Evolutionary conservation across 2,329 filamentous ascomycete species (phyloP), one percentile per base, ranked within the genome.

Genomic region (Hypoxylon sp.): DNA sequence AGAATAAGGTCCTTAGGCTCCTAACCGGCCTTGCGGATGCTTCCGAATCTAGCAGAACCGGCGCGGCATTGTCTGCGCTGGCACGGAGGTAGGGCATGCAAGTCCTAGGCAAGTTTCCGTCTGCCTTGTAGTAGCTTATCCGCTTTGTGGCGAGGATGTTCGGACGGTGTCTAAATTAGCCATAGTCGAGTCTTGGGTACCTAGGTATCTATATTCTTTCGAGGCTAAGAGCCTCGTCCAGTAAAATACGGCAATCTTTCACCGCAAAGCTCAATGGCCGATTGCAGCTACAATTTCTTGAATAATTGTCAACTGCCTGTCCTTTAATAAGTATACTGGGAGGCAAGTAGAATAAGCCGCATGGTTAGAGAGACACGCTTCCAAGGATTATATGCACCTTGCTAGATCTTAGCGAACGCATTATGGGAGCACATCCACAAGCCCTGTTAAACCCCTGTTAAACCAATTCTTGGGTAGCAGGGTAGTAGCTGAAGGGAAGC

Each of bases 41-140:
- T 67, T 60, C 69, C 69, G 69, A 65, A 65, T 63, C 50, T 65
- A 53, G 66, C 69, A 63, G 47, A 24, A 44, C 51, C 63, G 51
- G 39, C 59, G 69, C 62, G n/a, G 31, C 39, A 26, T 51, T 42
- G 33, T 33, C 24, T 37, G 8, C 19, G 31, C 42, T 33, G 37
- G 35, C 39, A 61, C 29, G 33, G 44, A 47, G 22, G 22, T 2
- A 33, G 22, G 13, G n/a, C 26, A 55, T 58, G 53, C 55, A 10
- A 62, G 50, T 63, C 59, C 35, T 31, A 57, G 22, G 63, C 59
- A 64, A 14, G 47, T 48, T 60, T 17, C 63, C 66, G 69, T 13
- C 24, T 19, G 3, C 33, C 37, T 39, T 48, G 39, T 24, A 39
- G 51, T 46, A 35, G 35, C 35, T 48, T 60, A 53, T 46, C 50